Conservation (phyloP, 208 protist genomes). For the Trypanosoma brucei region DNA sequence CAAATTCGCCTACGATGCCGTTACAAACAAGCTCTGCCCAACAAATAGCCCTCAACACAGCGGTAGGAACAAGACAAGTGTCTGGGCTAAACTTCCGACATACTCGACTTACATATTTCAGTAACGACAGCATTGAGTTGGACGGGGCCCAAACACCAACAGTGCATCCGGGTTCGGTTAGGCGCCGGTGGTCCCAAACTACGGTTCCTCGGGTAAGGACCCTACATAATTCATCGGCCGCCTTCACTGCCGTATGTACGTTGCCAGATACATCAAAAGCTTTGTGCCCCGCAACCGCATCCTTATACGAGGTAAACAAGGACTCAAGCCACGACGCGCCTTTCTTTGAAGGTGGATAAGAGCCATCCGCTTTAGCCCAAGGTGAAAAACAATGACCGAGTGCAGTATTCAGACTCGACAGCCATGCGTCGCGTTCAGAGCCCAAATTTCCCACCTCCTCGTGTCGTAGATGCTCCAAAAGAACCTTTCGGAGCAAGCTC, state of each 20-base stretch:
- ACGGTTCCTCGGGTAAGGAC: neutral
- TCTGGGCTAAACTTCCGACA: neutral
- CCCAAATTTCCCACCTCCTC: neutral
- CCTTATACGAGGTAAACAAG: slow-evolving; percentile 29
- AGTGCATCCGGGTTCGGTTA: slow-evolving; percentile 11
- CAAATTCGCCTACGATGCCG: neutral
- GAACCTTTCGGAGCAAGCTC: slow-evolving; percentile 13
- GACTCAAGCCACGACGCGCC: slow-evolving; percentile 46
- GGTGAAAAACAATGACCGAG: slow-evolving; percentile 58
- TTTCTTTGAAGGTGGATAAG: slow-evolving; percentile 28
- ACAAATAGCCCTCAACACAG: slow-evolving; percentile 54
- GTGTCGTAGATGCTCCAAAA: neutral
- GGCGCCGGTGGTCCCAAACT: neutral
- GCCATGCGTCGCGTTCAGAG: slow-evolving; percentile 14
- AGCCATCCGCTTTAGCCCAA: slow-evolving; percentile 58
- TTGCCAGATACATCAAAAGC: slow-evolving; percentile 18
- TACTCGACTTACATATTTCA: slow-evolving; percentile 13
- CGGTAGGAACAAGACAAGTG: neutral
- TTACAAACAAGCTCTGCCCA: slow-evolving; percentile 66
- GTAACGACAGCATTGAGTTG: slow-evolving; percentile 9
- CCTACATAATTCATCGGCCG: slow-evolving; percentile 14
- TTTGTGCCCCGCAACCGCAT: slow-evolving; percentile 13
- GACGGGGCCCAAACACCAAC: slow-evolving; percentile 26
- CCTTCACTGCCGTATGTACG: slow-evolving; percentile 12
- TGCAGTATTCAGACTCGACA: slow-evolving; percentile 36